Percentiles rank a stretch among this genome's conserved stretches.
These are phyloP conservation scores for Coix lacrymajobi DNA, from an alignment of 176 grass and related monocot species.

Conservation along the genomic window DNA sequence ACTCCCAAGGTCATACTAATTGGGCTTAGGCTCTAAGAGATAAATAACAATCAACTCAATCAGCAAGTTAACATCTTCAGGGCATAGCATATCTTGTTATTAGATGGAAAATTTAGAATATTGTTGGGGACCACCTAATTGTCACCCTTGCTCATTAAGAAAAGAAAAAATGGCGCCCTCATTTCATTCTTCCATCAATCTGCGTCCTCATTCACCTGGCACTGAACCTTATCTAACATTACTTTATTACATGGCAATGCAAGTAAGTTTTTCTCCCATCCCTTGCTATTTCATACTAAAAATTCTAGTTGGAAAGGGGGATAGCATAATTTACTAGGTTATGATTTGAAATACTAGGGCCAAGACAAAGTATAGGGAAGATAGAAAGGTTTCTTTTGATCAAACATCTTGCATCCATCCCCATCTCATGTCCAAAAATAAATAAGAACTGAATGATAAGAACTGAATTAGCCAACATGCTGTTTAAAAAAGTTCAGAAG, in stretches of 20 bases:
- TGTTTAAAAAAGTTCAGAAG: not conserved
- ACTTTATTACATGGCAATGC: not conserved
- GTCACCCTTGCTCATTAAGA: not conserved
- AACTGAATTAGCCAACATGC: not conserved
- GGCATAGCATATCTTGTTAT: not conserved
- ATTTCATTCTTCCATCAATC: not conserved
- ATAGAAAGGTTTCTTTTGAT: not conserved
- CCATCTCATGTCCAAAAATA: not conserved
- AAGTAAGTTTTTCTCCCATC: not conserved
- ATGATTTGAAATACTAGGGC: not conserved
- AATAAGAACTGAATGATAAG: not conserved
- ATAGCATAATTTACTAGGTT: not conserved
- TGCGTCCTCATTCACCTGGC: not conserved
- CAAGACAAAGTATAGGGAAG: not conserved
- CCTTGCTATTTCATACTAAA: not conserved
- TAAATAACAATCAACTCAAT: not conserved
- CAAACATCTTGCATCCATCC: not conserved
- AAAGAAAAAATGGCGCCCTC: not conserved
- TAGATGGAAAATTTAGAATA: not conserved
- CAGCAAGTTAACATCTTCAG: not conserved
- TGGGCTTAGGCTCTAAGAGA: not conserved
- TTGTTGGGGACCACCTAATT: not conserved
- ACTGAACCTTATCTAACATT: not conserved
- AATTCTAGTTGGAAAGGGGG: no score
- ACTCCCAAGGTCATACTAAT: not conserved